These are phyloP conservation scores for Yamadazyma ubonensis DNA, from an alignment of 805 yeast species.

Conservation along the genomic window DNA sequence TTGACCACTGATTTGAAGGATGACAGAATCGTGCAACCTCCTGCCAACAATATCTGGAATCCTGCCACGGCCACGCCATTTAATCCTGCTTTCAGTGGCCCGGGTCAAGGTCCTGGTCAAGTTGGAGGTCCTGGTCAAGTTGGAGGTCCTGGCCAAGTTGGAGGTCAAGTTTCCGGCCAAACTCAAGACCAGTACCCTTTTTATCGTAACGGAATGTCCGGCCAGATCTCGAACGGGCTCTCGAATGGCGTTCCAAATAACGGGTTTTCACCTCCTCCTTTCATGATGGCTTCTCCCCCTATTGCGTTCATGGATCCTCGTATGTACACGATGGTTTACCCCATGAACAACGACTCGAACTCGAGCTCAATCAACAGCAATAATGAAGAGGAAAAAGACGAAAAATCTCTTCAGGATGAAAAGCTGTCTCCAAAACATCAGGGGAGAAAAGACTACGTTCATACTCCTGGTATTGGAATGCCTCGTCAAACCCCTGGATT, in stretches of 20 bases:
- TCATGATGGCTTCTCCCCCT: conserved; percentile 38
- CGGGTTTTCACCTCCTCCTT: conserved; percentile 33
- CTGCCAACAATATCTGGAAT: conserved; percentile 50
- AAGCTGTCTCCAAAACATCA: not conserved
- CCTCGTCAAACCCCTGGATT: conserved; percentile 36
- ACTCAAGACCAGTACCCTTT: conserved; percentile 18
- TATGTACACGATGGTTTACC: conserved; percentile 27
- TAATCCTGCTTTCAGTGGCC: conserved; percentile 37
- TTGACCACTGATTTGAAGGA: conserved; percentile 19
- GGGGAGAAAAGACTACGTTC: conserved; percentile 9
- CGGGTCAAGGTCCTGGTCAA: not conserved
- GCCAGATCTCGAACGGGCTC: no score
- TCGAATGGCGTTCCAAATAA: conserved; percentile 16
- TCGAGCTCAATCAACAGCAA: conserved; percentile 4
- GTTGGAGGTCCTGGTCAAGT: not conserved
- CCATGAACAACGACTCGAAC: conserved; percentile 18
- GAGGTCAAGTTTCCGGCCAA: not conserved
- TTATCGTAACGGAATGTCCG: no score
- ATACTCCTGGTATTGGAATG: conserved; percentile 32
- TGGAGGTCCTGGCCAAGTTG: conserved; percentile 1
- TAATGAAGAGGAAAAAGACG: conserved; percentile 10
- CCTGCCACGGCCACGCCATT: conserved; percentile 64
- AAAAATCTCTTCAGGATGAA: not conserved
- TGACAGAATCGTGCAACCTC: conserved; percentile 9
- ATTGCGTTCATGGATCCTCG: conserved; percentile 37